Evolutionary conservation across 768 basidiomycete species (phyloP).

Genomic region (Auricularia auricula-judae): DNA sequence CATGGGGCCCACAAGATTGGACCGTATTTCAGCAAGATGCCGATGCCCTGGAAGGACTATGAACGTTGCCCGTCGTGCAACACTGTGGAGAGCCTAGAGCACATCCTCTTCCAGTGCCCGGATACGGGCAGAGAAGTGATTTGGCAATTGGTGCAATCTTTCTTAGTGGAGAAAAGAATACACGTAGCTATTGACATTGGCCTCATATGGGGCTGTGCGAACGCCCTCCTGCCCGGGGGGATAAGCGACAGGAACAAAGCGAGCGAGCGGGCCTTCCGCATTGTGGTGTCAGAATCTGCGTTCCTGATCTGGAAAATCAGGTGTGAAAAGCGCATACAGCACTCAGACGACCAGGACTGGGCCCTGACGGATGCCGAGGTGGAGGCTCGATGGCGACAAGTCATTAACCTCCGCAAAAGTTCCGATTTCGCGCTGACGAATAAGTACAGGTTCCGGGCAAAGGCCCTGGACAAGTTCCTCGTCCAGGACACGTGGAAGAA

Average conservation of each 20-base stretch:
- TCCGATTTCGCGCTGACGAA: not conserved
- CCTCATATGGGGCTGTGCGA: not conserved
- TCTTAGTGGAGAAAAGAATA: too few species aligned
- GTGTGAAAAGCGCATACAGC: not conserved
- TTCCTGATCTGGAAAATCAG: not conserved
- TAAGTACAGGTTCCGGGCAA: not conserved
- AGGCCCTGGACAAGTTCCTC: not conserved
- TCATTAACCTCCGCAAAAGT: not conserved
- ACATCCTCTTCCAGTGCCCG: constrained; percentile 14
- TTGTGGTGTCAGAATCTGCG: not conserved
- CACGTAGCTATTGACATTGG: too few species aligned
- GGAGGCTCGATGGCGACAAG: not conserved
- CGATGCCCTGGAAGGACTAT: too few species aligned
- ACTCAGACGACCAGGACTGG: not conserved
- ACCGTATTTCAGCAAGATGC: too few species aligned
- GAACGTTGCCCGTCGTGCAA: too few species aligned
- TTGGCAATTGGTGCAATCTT: too few species aligned
- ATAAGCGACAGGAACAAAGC: not conserved
- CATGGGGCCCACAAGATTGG: too few species aligned
- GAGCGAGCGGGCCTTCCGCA: not conserved
- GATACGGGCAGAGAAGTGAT: constrained; percentile 8
- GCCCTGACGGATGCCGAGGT: not conserved
- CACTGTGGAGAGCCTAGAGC: constrained; percentile 10
- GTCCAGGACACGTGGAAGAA: not conserved
- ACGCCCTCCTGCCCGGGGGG: not conserved